Evolutionary conservation across 1,284 basidiomycete species (phyloP).

Genomic region (Ceratobasidium sp.): DNA sequence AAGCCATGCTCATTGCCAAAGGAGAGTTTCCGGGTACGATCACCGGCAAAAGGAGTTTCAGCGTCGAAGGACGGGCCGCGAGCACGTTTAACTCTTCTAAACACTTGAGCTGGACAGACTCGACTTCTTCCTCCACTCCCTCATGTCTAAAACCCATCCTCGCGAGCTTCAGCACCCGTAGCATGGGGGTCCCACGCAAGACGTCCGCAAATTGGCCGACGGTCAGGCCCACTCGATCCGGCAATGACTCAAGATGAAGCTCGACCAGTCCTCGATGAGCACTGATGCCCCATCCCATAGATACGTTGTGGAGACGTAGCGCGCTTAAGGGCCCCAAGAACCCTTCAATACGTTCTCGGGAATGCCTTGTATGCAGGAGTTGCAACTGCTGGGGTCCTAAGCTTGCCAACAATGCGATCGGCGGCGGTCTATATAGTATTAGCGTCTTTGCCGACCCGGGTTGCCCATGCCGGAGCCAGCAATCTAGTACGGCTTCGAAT

Average conservation of each 20-base stretch:
- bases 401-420: conserved; percentile 16
- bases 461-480: conserved; percentile 8
- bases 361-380: neutral
- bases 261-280: conserved; percentile 7
- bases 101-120: neutral
- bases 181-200: conserved; percentile 4
- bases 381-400: neutral
- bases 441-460: conserved; percentile 20
- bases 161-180: conserved; percentile 20
- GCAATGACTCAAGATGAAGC: conserved; percentile 15
- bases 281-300: conserved; percentile 7
- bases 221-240: neutral
- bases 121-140: neutral
- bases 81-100: conserved; percentile 9
- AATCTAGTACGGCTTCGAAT: conserved; percentile 18
- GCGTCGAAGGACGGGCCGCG: neutral
- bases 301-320: conserved; percentile 28
- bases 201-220: neutral
- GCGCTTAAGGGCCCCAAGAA: conserved; percentile 1
- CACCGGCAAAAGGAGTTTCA: neutral
- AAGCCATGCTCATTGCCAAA: conserved; percentile 3
- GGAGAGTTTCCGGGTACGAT: neutral
- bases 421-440: neutral
- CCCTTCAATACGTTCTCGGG: conserved; percentile 1
- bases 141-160: conserved; percentile 15